phyloP scores from a whole-genome alignment of 106 monocot species.

The Phalaenopsis aphrodite region DNA sequence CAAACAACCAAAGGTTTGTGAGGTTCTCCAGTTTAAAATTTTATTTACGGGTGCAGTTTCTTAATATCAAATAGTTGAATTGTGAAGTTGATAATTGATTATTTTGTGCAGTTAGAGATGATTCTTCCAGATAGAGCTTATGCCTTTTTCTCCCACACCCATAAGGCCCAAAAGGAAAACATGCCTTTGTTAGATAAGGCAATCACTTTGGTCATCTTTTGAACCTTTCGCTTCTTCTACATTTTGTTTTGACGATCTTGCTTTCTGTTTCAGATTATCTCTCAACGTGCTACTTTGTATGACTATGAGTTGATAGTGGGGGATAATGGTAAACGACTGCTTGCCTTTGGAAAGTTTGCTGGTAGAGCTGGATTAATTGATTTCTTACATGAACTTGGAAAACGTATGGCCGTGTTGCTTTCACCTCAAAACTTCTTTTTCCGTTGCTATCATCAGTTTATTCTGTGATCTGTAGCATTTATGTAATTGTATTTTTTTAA shows the following conservation, averaged over 20 bases:
- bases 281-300: conserved; percentile 60
- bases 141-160: conserved; percentile 97
- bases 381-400: conserved; percentile 86
- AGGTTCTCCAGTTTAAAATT: neutral
- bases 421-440: neutral
- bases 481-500: neutral
- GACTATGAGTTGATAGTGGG: conserved; percentile 96
- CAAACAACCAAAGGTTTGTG: conserved; percentile 82
- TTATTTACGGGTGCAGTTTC: neutral
- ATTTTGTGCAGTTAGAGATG: conserved; percentile 58
- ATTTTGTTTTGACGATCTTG: neutral
- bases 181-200: conserved; percentile 93
- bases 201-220: neutral
- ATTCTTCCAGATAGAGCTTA: conserved; percentile 85
- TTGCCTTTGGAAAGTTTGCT: conserved; percentile 98
- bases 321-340: conserved; percentile 72
- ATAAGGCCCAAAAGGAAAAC: conserved; percentile 93
- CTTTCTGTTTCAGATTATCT: conserved; percentile 42
- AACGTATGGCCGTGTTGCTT: conserved; percentile 37
- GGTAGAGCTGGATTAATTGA: conserved; percentile 95
- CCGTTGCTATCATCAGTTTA: neutral
- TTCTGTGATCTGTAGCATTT: neutral
- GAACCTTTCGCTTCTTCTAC: neutral
- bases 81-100: neutral
- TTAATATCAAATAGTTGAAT: too few relatives aligned